Base-by-base conservation (phyloP, 1,284 basidiomycete species). In the Bondarzewia mesenterica region DNA sequence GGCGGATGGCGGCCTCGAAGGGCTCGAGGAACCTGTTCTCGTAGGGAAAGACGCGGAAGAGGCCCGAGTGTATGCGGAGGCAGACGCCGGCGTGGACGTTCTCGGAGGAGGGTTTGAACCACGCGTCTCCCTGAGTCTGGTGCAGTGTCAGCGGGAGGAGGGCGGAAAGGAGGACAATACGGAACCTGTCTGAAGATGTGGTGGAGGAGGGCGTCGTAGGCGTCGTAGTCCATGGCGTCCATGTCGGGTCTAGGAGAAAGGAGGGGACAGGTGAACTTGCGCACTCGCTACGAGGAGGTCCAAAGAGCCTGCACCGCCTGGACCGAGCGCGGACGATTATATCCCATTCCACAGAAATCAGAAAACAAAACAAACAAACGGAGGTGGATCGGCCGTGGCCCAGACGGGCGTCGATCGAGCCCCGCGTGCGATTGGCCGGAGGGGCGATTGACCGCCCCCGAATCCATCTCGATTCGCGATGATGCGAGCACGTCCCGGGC, bases 21-120 rank as follows among this genome's bases (percentile, higher is more conserved):
- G 83, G 80, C 27, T 74, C 77, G 44, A 86, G 71, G 60, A 71
- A 64, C 40, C 52, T 61, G 54, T 73, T 72, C 58, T 85, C 82
- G 61, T 85, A 85, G 4, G 83, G 83, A 58, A 85, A 86, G 22
- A 81, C 73, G 32, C 83, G 75, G 61, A 82, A 86, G 48, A 71
- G 68, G 32, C 75, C 75, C 14, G 73, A 68, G 50, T 78, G 74
- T n/a, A 82, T 74, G 47, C 82, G 73, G 21, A 85, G 67, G 58
- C 81, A 85, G 53, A 86, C 82, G 52, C 82, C 83, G 2, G 79
- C 78, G 47, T 80, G 75, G 39, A 84, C 64, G 61, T 82, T 82
- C 63, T 85, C 82, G 57, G 83, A 78, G 4, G 80, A 76, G 7
- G 82, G 82, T 60, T 85, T 85, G 66, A 85, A 85, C 83, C 83